Percentiles rank a stretch among this genome's conserved stretches.
phyloP scores from a whole-genome alignment of 2,329 filamentous ascomycete species.

The Amauroascus verrucosus region DNA sequence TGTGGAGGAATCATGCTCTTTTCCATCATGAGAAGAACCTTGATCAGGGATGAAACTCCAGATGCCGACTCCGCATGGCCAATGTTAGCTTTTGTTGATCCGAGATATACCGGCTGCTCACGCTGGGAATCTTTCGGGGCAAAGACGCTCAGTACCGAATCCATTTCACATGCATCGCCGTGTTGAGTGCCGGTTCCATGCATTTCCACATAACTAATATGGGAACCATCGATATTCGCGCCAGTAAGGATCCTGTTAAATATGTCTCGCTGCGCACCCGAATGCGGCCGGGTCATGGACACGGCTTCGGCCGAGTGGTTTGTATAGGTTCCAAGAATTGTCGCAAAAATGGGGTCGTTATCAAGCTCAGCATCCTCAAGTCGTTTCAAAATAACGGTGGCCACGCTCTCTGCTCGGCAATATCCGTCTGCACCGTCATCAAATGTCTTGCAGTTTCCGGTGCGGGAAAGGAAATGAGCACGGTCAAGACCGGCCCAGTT shows the following conservation, averaged over 20 bases:
- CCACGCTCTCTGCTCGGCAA: constrained; percentile 67
- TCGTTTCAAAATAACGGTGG: constrained; percentile 62
- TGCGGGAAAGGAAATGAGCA: constrained; percentile 62
- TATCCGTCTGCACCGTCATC: constrained; percentile 74
- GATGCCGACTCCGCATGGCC: too few relatives aligned
- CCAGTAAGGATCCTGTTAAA: constrained; percentile 33
- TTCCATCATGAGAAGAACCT: too few relatives aligned
- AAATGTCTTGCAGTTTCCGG: constrained; percentile 68
- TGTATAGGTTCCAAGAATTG: too few relatives aligned
- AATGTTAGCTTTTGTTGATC: too few relatives aligned
- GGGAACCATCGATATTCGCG: constrained; percentile 62
- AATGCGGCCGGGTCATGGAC: too few relatives aligned
- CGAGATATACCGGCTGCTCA: too few relatives aligned
- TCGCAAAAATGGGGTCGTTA: constrained; percentile 56
- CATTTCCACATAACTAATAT: constrained; percentile 78
- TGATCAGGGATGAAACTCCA: too few relatives aligned
- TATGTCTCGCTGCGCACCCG: too few relatives aligned
- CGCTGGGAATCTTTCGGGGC: too few relatives aligned
- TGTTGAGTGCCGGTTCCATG: constrained; percentile 82
- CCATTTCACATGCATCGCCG: constrained; percentile 73
- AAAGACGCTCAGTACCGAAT: constrained; percentile 44
- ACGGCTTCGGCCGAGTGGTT: too few relatives aligned
- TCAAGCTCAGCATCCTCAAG: constrained; percentile 67
- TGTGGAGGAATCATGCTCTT: too few relatives aligned
- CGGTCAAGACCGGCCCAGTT: constrained; percentile 66